Percentiles rank a stretch among this genome's conserved stretches.
These are phyloP conservation scores for Amanita thiersii DNA, from an alignment of 768 basidiomycete genomes.

Conservation along the genomic window DNA sequence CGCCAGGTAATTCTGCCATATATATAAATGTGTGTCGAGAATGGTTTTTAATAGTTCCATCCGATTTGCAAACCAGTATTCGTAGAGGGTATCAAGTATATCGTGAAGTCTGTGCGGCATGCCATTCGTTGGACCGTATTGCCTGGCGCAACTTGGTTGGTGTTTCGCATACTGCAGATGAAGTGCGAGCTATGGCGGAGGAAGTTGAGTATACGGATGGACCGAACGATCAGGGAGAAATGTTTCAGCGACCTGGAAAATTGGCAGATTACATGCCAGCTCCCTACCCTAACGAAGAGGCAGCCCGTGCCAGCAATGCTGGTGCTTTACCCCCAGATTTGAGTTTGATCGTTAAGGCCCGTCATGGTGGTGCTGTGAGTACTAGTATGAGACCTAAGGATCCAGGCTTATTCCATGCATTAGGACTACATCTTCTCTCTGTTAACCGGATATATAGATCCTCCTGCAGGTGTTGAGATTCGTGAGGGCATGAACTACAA, in stretches of 20 bases:
- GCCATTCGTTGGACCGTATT: conserved; percentile 98
- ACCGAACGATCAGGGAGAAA: conserved; percentile 89
- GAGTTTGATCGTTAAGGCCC: conserved; percentile 94
- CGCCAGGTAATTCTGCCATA: conserved; percentile 60
- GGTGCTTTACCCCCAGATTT: conserved; percentile 97
- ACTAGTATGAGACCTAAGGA: conserved; percentile 5
- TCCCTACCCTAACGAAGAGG: conserved; percentile 97
- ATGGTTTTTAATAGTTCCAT: background rate
- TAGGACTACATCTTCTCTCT: conserved; percentile 98
- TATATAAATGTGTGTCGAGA: background rate
- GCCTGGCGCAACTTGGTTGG: conserved; percentile 99
- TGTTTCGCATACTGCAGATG: conserved; percentile 92
- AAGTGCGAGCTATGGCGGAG: conserved; percentile 87
- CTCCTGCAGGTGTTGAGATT: conserved; percentile 90
- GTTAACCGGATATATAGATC: conserved; percentile 93
- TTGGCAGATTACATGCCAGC: conserved; percentile 93
- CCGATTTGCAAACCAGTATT: conserved; percentile 45
- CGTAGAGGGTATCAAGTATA: conserved; percentile 96
- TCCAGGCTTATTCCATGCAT: background rate
- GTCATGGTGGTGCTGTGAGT: conserved; percentile 90
- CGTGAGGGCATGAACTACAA: conserved; percentile 99
- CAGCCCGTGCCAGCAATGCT: conserved; percentile 86
- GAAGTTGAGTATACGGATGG: conserved; percentile 97
- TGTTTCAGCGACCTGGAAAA: conserved; percentile 99
- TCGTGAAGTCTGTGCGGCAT: conserved; percentile 98